A percentile compares a stretch with the other conserved stretches of the same genome.
phyloP scores from a whole-genome alignment of 2,329 filamentous ascomycete species.

The Trichoderma koningiopsis region DNA sequence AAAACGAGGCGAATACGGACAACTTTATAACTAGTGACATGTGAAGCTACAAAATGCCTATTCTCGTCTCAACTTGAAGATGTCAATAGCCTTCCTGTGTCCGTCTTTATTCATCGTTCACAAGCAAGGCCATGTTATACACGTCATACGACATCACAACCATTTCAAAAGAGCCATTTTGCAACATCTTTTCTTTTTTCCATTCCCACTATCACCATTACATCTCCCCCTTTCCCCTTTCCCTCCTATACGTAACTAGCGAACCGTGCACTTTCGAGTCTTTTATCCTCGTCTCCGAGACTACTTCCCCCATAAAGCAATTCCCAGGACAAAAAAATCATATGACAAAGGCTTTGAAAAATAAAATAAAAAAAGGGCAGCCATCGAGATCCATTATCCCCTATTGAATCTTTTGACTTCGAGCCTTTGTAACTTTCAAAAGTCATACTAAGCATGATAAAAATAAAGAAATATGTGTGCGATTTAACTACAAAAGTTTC shows the following conservation, averaged over 20 bases:
- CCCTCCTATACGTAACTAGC: neutral
- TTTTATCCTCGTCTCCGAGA: slow-evolving; percentile 5
- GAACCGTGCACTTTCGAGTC: slow-evolving; percentile 11
- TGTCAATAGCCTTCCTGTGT: neutral
- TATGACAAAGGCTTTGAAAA: slow-evolving; percentile 1
- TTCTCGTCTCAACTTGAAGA: too few relatives aligned
- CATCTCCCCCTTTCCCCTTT: neutral
- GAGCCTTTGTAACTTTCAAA: slow-evolving; percentile 1
- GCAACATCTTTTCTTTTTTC: slow-evolving; percentile 11
- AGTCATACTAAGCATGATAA: slow-evolving; percentile 3
- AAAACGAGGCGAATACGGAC: too few relatives aligned
- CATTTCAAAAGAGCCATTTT: neutral
- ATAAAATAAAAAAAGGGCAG: neutral
- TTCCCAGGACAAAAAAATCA: slow-evolving; percentile 5
- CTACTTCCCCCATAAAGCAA: slow-evolving; percentile 6
- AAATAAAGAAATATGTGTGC: neutral
- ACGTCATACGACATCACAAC: neutral
- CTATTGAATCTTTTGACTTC: neutral
- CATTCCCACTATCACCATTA: slow-evolving; percentile 6
- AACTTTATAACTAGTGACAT: too few relatives aligned
- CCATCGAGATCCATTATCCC: slow-evolving; percentile 3
- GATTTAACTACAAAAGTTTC: slow-evolving; percentile 9
- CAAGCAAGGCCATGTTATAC: too few relatives aligned
- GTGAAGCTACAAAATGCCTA: too few relatives aligned
- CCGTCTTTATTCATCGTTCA: neutral